Base-by-base conservation (phyloP, 2,329 filamentous ascomycete species). In the Fusarium neocosmosporiellum region DNA sequence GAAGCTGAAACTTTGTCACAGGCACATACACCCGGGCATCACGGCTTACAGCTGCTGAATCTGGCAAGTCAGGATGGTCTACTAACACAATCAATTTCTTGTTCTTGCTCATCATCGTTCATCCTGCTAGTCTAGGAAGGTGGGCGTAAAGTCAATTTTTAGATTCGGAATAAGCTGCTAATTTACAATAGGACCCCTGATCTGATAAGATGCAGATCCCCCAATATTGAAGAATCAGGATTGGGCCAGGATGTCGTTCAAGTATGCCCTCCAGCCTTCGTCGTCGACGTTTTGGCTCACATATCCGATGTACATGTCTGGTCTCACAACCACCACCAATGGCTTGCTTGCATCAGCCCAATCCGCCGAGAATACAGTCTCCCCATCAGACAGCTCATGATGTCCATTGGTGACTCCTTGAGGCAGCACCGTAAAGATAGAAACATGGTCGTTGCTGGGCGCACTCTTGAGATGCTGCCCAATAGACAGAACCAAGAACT, bases 291-390 rank as follows among this genome's bases (percentile, higher is more conserved):
- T 31, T 20, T 29, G 20, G 2, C 63, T 59, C 8, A 53, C 67
- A n/a, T 71, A 71, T 2, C 73, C 73, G 2, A 75, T 24, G 36
- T 75, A 75, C 73, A 75, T 75, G 24, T 75, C 73, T 18, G 73
- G 72, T 2, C 73, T 65, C 5, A 75, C n/a, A n/a, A 75, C 18
- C 16, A 73, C 57, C 5, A 65, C 16, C 4, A 24, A 27, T 3
- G 60, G 37, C 1, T 60, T 43, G 5, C 33, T n/a, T 0, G 6
- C 16, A 2, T 39, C 50, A 4, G 34, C 37, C 65, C 71, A 73
- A 20, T 69, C 62, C 11, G 71, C 68, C 8, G 20, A 46, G 3
- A 72, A 74, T 0, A 29, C 24, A 16, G 22, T 53, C 6, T 46
- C 46, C 0, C 16, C 29, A 3, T n/a, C 11, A 18, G 11, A 4